Percentiles rank a stretch among this genome's conserved stretches.
These are phyloP conservation scores for Monosporozyma aerobia DNA, from an alignment of 805 yeast genomes.

Conservation along the genomic window DNA sequence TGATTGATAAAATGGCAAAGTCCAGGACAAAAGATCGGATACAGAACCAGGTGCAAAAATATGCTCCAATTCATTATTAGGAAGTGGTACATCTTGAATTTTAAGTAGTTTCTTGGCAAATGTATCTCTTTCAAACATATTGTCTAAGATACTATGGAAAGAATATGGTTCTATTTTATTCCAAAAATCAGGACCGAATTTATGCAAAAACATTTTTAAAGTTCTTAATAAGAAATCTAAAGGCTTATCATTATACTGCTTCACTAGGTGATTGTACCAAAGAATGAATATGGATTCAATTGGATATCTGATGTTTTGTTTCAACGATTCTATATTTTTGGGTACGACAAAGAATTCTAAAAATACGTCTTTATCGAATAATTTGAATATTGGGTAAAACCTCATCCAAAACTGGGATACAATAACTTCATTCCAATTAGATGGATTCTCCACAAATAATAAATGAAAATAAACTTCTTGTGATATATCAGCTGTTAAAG, in stretches of 20 bases:
- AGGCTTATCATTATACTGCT: slow-evolving; percentile 26
- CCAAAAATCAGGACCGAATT: slow-evolving; percentile 47
- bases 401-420: slow-evolving; percentile 28
- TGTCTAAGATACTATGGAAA: slow-evolving; percentile 48
- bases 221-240: slow-evolving; percentile 49
- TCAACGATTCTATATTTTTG: slow-evolving; percentile 24
- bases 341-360: slow-evolving; percentile 23
- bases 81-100: slow-evolving; percentile 20
- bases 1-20: slow-evolving; percentile 35
- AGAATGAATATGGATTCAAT: slow-evolving; percentile 27
- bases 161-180: slow-evolving; percentile 42
- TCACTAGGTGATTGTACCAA: slow-evolving; percentile 26
- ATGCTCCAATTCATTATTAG: slow-evolving; percentile 26
- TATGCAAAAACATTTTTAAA: slow-evolving; percentile 36
- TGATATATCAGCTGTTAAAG: slow-evolving; percentile 32
- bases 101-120: slow-evolving; percentile 32
- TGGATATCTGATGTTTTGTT: slow-evolving; percentile 21
- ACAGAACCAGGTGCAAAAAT: slow-evolving; percentile 26
- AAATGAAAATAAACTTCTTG: slow-evolving; percentile 51
- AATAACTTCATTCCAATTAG: slow-evolving; percentile 33
- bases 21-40: slow-evolving; percentile 49
- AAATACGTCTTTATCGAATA: slow-evolving; percentile 20
- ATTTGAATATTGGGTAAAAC: slow-evolving; percentile 22
- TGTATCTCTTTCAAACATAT: slow-evolving; percentile 46
- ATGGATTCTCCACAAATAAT: slow-evolving; percentile 44